phyloP scores from a whole-genome alignment of 202 grass and related monocot species.

The Panicum hallii region DNA sequence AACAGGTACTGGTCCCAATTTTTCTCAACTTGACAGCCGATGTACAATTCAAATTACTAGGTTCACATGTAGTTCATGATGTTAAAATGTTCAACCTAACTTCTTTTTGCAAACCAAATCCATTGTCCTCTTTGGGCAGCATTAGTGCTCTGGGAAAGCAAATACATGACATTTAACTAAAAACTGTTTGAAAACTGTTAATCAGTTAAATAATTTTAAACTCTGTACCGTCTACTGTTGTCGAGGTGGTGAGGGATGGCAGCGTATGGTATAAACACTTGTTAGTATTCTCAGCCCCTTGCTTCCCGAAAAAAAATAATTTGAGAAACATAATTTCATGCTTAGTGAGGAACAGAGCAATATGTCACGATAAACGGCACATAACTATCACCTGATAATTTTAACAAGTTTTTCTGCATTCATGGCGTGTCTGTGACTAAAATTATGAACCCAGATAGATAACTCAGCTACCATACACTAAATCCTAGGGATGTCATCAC shows the following conservation, averaged over 20 bases:
- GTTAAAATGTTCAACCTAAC: constrained; percentile 9
- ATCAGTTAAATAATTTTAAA: background rate
- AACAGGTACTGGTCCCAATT: background rate
- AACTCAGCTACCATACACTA: constrained; percentile 7
- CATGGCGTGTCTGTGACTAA: background rate
- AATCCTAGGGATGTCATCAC: background rate
- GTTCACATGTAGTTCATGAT: background rate
- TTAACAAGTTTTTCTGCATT: background rate
- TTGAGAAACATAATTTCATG: background rate
- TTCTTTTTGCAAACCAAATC: background rate
- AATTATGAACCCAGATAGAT: background rate
- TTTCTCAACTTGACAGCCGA: background rate
- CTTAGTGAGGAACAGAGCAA: background rate
- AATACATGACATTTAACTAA: background rate
- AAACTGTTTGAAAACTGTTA: background rate
- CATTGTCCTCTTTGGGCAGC: background rate
- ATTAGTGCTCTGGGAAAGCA: background rate
- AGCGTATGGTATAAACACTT: background rate
- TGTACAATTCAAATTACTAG: background rate
- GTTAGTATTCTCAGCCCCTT: background rate
- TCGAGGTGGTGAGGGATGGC: background rate
- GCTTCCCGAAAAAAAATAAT: background rate
- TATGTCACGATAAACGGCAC: background rate
- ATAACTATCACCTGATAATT: background rate
- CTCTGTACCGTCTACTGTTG: background rate